Percentiles rank a stretch among this genome's conserved stretches.
Conservation (phyloP, 768 basidiomycete species). For the Psilocybe sp. region DNA sequence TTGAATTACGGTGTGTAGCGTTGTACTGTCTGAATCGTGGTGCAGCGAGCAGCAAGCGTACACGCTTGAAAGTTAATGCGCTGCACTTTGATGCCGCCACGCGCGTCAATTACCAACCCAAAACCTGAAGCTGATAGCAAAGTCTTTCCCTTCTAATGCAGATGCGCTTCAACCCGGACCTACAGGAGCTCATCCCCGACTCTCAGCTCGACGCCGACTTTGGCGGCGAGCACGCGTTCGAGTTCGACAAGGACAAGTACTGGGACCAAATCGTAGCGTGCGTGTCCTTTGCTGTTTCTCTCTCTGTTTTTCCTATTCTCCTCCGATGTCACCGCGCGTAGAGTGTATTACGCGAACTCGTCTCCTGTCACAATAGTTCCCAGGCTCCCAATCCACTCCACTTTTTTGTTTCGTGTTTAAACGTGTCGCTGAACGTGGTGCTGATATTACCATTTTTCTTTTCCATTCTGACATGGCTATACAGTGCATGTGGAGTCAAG, state of each 20-base stretch:
- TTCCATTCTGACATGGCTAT: neutral
- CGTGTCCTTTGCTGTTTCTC: slow-evolving; percentile 17
- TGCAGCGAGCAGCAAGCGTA: too few relatives aligned
- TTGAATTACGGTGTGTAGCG: neutral
- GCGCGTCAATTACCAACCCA: too few relatives aligned
- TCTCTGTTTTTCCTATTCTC: neutral
- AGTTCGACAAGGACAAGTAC: slow-evolving; percentile 72
- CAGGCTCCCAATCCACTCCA: neutral
- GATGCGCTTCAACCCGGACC: slow-evolving; percentile 89
- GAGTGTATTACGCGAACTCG: too few relatives aligned
- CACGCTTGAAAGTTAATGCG: too few relatives aligned
- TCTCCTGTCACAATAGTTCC: too few relatives aligned
- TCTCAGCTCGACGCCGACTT: slow-evolving; percentile 82
- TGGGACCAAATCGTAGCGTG: slow-evolving; percentile 79
- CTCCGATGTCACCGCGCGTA: too few relatives aligned
- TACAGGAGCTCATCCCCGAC: slow-evolving; percentile 69
- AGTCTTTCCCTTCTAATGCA: too few relatives aligned
- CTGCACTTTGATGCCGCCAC: too few relatives aligned
- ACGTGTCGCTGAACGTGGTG: neutral
- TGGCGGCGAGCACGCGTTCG: slow-evolving; percentile 70
- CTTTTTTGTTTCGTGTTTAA: neutral
- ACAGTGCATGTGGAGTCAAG: slow-evolving; percentile 53
- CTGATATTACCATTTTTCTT: neutral
- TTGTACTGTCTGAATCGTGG: neutral
- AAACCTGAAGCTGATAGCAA: too few relatives aligned